These are phyloP conservation scores for Botrytis byssoidea DNA, from an alignment of 2,329 filamentous ascomycete genomes.

Conservation along the genomic window DNA sequence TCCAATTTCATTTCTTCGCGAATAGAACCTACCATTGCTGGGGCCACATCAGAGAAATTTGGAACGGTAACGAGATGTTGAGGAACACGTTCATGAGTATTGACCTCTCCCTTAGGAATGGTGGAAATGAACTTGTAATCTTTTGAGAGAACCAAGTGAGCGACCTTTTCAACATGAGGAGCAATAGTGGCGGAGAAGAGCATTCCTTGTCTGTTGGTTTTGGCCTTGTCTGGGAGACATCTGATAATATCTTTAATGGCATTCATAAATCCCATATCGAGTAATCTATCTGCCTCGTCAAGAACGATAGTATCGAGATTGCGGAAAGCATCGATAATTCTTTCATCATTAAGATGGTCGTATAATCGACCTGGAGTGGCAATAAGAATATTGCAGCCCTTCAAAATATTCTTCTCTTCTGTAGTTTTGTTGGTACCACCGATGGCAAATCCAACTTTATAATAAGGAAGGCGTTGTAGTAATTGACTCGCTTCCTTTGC, in stretches of 20 bases:
- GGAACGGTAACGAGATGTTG: constrained; percentile 69
- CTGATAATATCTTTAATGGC: constrained; percentile 62
- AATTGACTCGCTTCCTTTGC: constrained; percentile 65
- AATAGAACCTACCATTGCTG: constrained; percentile 74
- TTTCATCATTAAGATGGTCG: constrained; percentile 68
- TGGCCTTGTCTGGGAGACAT: constrained; percentile 59
- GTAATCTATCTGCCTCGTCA: constrained; percentile 96
- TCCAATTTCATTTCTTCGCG: constrained; percentile 55
- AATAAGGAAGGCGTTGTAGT: constrained; percentile 35
- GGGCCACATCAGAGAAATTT: constrained; percentile 73
- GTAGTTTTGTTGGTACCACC: constrained; percentile 78
- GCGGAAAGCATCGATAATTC: constrained; percentile 31
- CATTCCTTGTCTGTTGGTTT: constrained; percentile 79
- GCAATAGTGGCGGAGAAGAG: constrained; percentile 96
- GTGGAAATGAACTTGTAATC: constrained; percentile 89
- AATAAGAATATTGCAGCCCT: constrained; percentile 84
- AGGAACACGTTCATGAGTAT: constrained; percentile 81
- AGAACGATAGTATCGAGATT: constrained; percentile 90
- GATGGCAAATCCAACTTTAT: constrained; percentile 72
- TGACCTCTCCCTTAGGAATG: constrained; percentile 75
- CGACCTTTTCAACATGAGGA: constrained; percentile 75
- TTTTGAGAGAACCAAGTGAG: constrained; percentile 71
- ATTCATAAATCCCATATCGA: constrained; percentile 83
- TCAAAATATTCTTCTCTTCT: constrained; percentile 67
- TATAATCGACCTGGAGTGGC: constrained; percentile 84